A percentile compares a stretch with the other conserved stretches of the same genome.
These are phyloP conservation scores for Candida ascalaphidarum DNA, from an alignment of 805 yeast genomes.

Conservation along the genomic window DNA sequence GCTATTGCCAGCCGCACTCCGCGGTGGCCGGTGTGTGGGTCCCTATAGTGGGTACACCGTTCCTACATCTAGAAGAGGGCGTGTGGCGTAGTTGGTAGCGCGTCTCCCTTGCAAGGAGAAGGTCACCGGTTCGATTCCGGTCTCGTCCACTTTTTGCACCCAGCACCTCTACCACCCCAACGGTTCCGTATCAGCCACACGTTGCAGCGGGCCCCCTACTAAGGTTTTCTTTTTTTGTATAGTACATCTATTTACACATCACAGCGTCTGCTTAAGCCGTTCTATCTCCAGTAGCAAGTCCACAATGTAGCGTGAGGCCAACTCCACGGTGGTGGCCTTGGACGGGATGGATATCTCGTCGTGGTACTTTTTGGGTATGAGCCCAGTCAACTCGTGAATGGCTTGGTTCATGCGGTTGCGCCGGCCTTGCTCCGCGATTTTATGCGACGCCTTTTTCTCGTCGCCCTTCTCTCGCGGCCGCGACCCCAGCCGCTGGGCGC, in stretches of 20 bases:
- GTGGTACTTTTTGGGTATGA: conserved; percentile 57
- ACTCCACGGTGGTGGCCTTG: conserved; percentile 92
- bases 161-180: too few species aligned
- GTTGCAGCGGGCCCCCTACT: too few species aligned
- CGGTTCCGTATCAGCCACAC: too few species aligned
- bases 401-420: conserved; percentile 89
- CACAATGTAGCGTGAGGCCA: conserved; percentile 65
- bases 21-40: too few species aligned
- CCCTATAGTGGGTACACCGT: too few species aligned
- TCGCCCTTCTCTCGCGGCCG: conserved; percentile 14
- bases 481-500: conserved; percentile 3
- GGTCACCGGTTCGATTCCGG: too few species aligned
- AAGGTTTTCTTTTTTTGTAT: too few species aligned
- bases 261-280: conserved; percentile 1
- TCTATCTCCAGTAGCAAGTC: conserved; percentile 23
- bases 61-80: too few species aligned
- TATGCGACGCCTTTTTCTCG: conserved; percentile 65
- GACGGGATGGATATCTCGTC: conserved; percentile 62
- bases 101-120: too few species aligned
- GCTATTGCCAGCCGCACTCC: too few species aligned
- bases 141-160: too few species aligned
- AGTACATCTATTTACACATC: neutral
- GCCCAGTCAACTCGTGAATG: conserved; percentile 58
- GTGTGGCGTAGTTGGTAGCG: too few species aligned
- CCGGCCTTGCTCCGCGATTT: conserved; percentile 93